phyloP scores from a whole-genome alignment of 768 basidiomycete species.

The Chalciporus chontae region DNA sequence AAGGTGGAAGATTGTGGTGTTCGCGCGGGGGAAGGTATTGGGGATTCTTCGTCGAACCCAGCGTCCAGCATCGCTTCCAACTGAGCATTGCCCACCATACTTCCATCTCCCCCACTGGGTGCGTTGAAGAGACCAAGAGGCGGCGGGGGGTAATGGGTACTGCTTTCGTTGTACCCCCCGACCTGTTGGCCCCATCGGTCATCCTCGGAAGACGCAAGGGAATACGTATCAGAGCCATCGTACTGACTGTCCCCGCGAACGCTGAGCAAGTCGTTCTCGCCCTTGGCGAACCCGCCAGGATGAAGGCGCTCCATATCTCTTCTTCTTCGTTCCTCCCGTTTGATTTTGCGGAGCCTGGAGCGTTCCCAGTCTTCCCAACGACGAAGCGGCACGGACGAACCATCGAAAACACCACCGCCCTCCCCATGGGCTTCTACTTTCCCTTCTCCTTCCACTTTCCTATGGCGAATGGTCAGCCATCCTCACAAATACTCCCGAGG shows the following conservation, averaged over 20 bases:
- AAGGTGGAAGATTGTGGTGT: conserved; percentile 32
- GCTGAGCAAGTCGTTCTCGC: conserved; percentile 61
- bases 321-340: conserved; percentile 79
- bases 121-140: conserved; percentile 66
- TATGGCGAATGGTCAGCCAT: conserved; percentile 32
- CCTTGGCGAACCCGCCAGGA: conserved; percentile 60
- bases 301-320: conserved; percentile 78
- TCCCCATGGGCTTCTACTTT: conserved; percentile 77
- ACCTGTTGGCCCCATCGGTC: conserved; percentile 97
- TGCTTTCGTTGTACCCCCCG: conserved; percentile 91
- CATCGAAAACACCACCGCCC: conserved; percentile 49
- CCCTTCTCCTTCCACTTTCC: conserved; percentile 91
- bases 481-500: not conserved
- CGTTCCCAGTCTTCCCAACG: conserved; percentile 99
- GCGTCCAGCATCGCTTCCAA: conserved; percentile 90
- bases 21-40: conserved; percentile 45
- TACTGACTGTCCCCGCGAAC: conserved; percentile 61
- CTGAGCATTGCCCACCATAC: conserved; percentile 64
- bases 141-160: conserved; percentile 75
- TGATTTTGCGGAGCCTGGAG: conserved; percentile 85
- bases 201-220: conserved; percentile 84
- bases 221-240: conserved; percentile 78
- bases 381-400: conserved; percentile 78
- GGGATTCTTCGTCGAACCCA: conserved; percentile 71
- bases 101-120: conserved; percentile 15